Evolutionary conservation across 2,329 filamentous ascomycete species (phyloP).

Genomic region (Exophiala aquamarina): DNA sequence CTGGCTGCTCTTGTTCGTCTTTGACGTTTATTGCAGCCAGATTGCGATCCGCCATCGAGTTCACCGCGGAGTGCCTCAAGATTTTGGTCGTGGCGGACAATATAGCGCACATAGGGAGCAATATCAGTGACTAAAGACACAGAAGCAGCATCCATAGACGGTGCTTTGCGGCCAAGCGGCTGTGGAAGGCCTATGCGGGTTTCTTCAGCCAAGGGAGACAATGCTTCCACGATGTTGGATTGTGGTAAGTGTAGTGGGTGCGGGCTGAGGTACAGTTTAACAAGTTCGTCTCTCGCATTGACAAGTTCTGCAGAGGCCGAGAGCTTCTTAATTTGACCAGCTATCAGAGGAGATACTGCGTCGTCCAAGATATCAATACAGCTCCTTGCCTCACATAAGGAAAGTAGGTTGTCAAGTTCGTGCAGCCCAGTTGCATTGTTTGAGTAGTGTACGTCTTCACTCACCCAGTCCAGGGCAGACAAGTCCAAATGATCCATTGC

Average conservation of each 20-base stretch:
- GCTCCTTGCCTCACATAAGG: conserved; percentile 19
- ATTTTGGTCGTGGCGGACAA: conserved; percentile 72
- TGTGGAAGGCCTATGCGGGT: conserved; percentile 34
- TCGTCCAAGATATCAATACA: conserved; percentile 19
- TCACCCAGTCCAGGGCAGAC: conserved; percentile 20
- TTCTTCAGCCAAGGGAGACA: conserved; percentile 52
- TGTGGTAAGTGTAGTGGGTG: conserved; percentile 16
- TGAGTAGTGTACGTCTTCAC: conserved; percentile 42
- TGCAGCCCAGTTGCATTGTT: conserved; percentile 67
- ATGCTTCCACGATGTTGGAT: conserved; percentile 41
- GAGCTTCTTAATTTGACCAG: conserved; percentile 3
- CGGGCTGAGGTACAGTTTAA: conserved; percentile 30
- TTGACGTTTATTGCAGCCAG: conserved; percentile 51
- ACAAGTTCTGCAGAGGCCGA: background rate
- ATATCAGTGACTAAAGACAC: conserved; percentile 70
- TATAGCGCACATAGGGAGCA: conserved; percentile 85
- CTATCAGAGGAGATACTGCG: conserved; percentile 7
- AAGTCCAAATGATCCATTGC: conserved; percentile 15
- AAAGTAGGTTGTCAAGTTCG: conserved; percentile 54
- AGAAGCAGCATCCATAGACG: conserved; percentile 73
- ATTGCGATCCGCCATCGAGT: conserved; percentile 60
- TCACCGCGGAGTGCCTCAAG: conserved; percentile 68
- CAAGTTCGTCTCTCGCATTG: conserved; percentile 9
- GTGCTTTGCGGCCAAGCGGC: conserved; percentile 48
- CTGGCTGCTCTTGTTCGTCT: conserved; percentile 73